phyloP scores from a whole-genome alignment of 495 filamentous ascomycete genomes.

The Penicillium subrubescens region DNA sequence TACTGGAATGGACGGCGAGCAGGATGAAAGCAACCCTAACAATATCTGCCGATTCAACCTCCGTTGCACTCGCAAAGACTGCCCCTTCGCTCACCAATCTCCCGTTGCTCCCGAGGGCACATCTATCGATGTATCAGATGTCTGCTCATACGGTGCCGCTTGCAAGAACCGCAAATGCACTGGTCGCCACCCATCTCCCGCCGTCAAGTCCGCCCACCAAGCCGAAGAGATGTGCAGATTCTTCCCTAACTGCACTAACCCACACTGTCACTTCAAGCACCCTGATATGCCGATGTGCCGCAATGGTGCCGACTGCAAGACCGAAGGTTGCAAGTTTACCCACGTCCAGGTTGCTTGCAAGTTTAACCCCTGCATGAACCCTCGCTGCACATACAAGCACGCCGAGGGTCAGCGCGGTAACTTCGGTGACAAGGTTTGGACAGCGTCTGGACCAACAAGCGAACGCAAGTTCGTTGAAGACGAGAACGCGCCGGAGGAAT shows the following conservation, averaged over 20 bases:
- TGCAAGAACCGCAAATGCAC: constrained; percentile 97
- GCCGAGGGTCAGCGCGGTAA: constrained; percentile 79
- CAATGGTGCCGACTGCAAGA: constrained; percentile 89
- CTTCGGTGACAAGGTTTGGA: constrained; percentile 94
- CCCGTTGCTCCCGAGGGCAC: constrained; percentile 82
- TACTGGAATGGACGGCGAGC: constrained; percentile 38
- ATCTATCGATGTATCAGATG: constrained; percentile 76
- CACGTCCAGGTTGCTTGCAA: constrained; percentile 83
- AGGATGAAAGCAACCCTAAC: constrained; percentile 57
- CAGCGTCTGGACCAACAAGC: constrained; percentile 66
- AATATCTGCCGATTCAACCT: constrained; percentile 80
- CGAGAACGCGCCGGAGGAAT: constrained; percentile 65
- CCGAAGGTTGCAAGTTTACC: constrained; percentile 84
- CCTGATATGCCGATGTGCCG: constrained; percentile 79
- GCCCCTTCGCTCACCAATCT: constrained; percentile 91
- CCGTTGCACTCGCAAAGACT: constrained; percentile 83
- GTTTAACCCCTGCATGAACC: constrained; percentile 88
- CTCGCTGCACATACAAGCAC: constrained; percentile 84
- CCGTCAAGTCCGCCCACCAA: constrained; percentile 72
- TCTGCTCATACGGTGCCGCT: constrained; percentile 81
- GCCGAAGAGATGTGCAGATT: constrained; percentile 89
- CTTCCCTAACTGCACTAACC: constrained; percentile 91
- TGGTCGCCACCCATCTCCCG: constrained; percentile 89
- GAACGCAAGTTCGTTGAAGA: constrained; percentile 91
- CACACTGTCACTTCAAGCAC: constrained; percentile 84